These are phyloP conservation scores for Suillus occidentalis DNA, from an alignment of 768 basidiomycete genomes.

Conservation along the genomic window DNA sequence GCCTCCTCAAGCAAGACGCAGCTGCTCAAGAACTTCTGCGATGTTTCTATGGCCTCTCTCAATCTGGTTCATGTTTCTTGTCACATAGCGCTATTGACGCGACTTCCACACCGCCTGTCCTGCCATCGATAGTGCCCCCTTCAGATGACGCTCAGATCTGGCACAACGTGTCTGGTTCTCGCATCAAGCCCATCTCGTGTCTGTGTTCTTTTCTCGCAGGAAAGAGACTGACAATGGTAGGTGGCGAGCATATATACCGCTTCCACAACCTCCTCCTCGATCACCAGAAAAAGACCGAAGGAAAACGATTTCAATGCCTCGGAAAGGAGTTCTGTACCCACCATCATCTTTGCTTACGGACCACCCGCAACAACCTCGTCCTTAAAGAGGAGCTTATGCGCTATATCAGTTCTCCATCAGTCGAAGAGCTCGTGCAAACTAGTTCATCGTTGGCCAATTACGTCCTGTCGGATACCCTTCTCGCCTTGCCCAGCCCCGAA, in stretches of 20 bases:
- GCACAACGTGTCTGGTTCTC: background rate
- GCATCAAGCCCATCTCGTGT: slow-evolving; percentile 2
- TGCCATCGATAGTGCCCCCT: background rate
- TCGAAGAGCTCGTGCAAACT: slow-evolving; percentile 36
- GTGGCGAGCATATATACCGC: slow-evolving; percentile 26
- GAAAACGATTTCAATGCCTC: slow-evolving; percentile 33
- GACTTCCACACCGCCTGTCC: background rate
- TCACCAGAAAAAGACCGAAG: slow-evolving; percentile 19
- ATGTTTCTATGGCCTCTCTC: background rate
- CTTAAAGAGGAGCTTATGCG: slow-evolving; percentile 18
- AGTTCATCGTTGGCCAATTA: slow-evolving; percentile 48
- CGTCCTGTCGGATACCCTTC: slow-evolving; percentile 46
- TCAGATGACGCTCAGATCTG: background rate
- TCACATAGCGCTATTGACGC: background rate
- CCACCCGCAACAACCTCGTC: slow-evolving; percentile 4
- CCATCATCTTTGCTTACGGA: slow-evolving; percentile 46
- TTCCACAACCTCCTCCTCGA: slow-evolving; percentile 25
- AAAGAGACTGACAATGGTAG: slow-evolving; percentile 28
- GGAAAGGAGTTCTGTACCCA: slow-evolving; percentile 52
- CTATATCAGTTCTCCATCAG: slow-evolving; percentile 36
- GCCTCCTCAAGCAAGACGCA: background rate
- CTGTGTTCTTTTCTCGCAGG: slow-evolving; percentile 24
- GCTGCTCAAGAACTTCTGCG: background rate
- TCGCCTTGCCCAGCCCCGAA: slow-evolving; percentile 30
- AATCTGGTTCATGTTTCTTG: background rate